Base-by-base conservation (phyloP, 2,329 filamentous ascomycete species). In the Arthrobotrys megalospora region DNA sequence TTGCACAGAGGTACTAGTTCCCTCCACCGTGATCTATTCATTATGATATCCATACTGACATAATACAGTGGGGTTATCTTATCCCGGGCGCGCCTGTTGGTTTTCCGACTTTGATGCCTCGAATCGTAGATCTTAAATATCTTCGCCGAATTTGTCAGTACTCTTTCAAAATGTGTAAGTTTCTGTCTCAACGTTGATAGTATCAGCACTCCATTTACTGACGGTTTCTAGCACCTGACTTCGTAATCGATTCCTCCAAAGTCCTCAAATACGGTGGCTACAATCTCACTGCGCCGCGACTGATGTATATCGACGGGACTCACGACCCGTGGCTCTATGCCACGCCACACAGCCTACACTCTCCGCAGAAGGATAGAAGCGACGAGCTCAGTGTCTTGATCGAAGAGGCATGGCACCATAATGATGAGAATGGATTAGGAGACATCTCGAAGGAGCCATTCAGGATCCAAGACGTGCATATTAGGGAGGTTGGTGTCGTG, bases 211-310 rank as follows among this genome's bases (percentile, higher is more conserved):
- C 24, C 24, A 2, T 90, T 81, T 96, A 93, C 85, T 86, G 86
- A 0, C 85, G 88, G 88, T 89, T 0, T 96, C 94, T 86, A 91
- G 91, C 84, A 90, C 94, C 82, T 89, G 88, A 0, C 83, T 85
- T 0, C 88, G 88, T 0, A n/a, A 88, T 93, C 0, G 86, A 94
- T 64, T 85, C 91, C 0, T 87, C 89, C 0, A 86, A 86, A 0
- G 90, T 96, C 83, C 96, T 96, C 86, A 90, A 91, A 82, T 91
- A 92, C 80, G 93, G 93, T 48, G 92, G 90, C 11, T 92, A 90
- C 83, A 85, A 88, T 83, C 91, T 96, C 81, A 88, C 88, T 53
- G 94, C 93, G 82, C 88, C 91, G 0, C 90, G 93, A 1, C 88
- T 97, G 0, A 93, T 93, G 1, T 88, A 92, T 58, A 86, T 97